Conservation (phyloP, 352 stramenopile species). For the Pythium oligandrum region DNA sequence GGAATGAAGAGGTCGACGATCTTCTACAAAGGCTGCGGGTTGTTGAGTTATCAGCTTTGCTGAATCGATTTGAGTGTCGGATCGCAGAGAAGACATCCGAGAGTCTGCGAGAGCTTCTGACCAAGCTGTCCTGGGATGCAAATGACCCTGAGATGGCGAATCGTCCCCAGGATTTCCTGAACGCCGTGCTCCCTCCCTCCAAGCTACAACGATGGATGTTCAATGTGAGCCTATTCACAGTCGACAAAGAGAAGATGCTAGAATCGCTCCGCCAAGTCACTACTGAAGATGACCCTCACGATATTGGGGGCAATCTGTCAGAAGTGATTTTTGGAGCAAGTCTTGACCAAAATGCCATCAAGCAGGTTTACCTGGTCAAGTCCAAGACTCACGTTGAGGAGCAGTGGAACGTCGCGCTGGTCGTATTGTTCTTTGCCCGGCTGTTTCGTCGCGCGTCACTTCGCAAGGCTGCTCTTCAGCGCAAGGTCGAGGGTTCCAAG, state of each 20-base stretch:
- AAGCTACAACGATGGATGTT: constrained; percentile 19
- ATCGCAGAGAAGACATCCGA: constrained; percentile 25
- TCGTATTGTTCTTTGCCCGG: constrained; percentile 32
- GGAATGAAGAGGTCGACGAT: too few relatives aligned
- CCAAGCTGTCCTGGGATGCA: neutral
- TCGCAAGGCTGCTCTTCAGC: constrained; percentile 21
- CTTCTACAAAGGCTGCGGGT: too few relatives aligned
- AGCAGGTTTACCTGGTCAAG: constrained; percentile 21
- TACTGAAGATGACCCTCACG: constrained; percentile 21
- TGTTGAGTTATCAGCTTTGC: constrained; percentile 15
- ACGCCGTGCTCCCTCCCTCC: constrained; percentile 8
- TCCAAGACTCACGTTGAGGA: constrained; percentile 23
- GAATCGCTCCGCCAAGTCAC: constrained; percentile 15
- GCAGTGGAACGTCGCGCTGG: constrained; percentile 29
- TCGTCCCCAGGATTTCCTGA: constrained; percentile 3
- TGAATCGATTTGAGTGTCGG: constrained; percentile 35
- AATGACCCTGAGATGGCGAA: neutral
- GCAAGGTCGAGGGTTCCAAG: constrained; percentile 1
- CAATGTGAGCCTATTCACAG: constrained; percentile 7
- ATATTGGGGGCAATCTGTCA: constrained; percentile 24
- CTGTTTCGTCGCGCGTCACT: constrained; percentile 29
- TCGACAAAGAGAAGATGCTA: constrained; percentile 5
- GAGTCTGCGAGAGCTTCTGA: constrained; percentile 2
- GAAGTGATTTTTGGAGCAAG: constrained; percentile 33
- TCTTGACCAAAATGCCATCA: constrained; percentile 25